Evolutionary conservation across 1,284 basidiomycete species (phyloP), one percentile per base, ranked within the genome.

Genomic region (Marasmius sp.): DNA sequence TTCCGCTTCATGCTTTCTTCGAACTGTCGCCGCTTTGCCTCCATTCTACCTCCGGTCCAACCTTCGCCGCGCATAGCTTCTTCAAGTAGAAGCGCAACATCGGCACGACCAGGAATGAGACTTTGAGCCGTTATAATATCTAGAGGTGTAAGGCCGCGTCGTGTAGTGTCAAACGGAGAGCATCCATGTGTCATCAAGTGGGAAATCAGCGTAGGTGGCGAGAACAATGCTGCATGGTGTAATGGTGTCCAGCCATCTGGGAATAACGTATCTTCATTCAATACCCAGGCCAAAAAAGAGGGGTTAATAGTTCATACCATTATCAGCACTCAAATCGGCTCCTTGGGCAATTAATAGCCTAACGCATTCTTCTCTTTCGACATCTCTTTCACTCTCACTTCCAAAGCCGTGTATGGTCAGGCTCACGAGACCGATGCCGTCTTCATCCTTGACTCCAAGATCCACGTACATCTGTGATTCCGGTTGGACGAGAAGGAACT

Each of bases 211-310:
- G 95, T 95, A 6, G 96, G 91, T 39, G 97, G 94, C 12, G 94
- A 90, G 52, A 94, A 80, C 60, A 98, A 77, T 14, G 91, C 92
- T 10, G 96, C 95, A 78, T 97, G 92, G 72, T 98, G 97, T n/a
- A 99, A 80, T 1, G 96, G 89, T 3, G 94, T 95, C 96, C 96
- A 98, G 47, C 96, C 95, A 62, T 85, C 93, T 94, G 69, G 61
- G 48, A 38, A 60, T 50, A 45, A 57, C 50, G 58, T 53, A 62
- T 37, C 48, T 33, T 11, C 56, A 59, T 53, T 41, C 38, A 50
- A 57, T 49, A 52, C 58, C 33, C 27, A 52, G 16, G 33, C 50
- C 53, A 57, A 55, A 56, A 41, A 16, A 27, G 48, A 16, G 74
- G 72, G 60, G 60, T 53, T 47, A 50, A 77, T 16, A n/a, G 45